Base-by-base conservation (phyloP, 1,284 basidiomycete species). In the Ceratobasidium sp. region DNA sequence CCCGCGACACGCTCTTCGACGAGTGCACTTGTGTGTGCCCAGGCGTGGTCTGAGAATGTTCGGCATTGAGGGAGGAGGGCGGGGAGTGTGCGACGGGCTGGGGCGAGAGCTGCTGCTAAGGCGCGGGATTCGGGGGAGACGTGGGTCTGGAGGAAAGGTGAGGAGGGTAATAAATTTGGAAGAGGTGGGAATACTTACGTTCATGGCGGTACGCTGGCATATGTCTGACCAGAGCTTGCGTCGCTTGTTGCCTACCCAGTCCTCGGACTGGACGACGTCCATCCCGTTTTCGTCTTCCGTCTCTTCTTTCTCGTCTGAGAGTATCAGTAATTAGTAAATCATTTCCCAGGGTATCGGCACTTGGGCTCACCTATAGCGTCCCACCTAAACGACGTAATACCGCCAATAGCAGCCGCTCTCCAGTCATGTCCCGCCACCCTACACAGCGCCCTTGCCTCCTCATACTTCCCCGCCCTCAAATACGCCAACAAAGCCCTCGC, bases 11-110 rank as follows among this genome's bases (percentile, higher is more conserved):
- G 89, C 75, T 93, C 89, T 80, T 98, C 96, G 76, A 95, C 92
- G 38, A 95, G 85, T 55, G 95, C 86, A 77, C 91, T 91, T 73
- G 97, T 85, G 76, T 95, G 91, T 0, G 94, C 94, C 98, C 97
- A 99, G 0, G 98, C 85, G 76, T 95, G 89, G 79, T 99, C 97
- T 79, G 96, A 92, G 96, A 96, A 99, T 30, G 91, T 92, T 43
- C 90, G 83, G 79, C 95, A 96, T 3, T 93, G 91, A 0, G 90
- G 86, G 1, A 87, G 78, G 11, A 98, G 89, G 7, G 95, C 86
- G 6, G 84, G 84, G 0, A 93, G 87, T 4, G 97, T 95, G 76
- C 89, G 85, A 2, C 87, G 85, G 0, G 89, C 88, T 2, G 96
- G 96, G 0, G 91, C 90, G 7, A 99, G 87, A 0, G 95, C 90